Percentiles rank a stretch among this genome's conserved stretches.
phyloP scores from a whole-genome alignment of 1,284 basidiomycete genomes.

The Bondarzewia mesenterica region DNA sequence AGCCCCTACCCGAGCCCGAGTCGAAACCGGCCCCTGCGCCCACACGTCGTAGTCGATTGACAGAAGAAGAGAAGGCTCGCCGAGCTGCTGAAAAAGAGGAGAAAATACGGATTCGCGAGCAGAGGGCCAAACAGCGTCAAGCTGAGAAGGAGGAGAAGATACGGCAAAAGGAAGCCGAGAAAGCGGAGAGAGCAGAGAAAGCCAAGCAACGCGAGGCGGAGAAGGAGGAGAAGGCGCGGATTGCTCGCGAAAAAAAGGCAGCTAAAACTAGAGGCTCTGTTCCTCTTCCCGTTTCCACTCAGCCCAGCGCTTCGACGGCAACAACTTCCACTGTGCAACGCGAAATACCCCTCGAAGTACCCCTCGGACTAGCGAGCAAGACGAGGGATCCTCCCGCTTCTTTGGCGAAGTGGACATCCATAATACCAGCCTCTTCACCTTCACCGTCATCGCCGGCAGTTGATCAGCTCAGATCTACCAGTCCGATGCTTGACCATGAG shows the following conservation, averaged over 20 bases:
- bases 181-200: not conserved
- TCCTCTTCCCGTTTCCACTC: not conserved
- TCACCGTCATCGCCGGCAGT: conserved; percentile 16
- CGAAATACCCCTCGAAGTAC: not conserved
- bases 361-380: no score
- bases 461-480: conserved; percentile 33
- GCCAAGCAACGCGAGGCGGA: conserved; percentile 6
- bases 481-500: conserved; percentile 15
- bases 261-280: not conserved
- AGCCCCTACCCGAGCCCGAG: not conserved
- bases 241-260: not conserved
- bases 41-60: conserved; percentile 19
- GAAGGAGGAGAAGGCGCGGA: not conserved
- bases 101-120: conserved; percentile 11
- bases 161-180: conserved; percentile 5
- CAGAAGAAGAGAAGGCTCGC: conserved; percentile 21
- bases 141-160: conserved; percentile 13
- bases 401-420: conserved; percentile 17
- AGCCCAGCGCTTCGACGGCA: not conserved
- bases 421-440: conserved; percentile 4
- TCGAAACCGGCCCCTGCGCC: conserved; percentile 4
- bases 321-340: not conserved
- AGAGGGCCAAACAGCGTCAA: no score
- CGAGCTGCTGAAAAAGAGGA: conserved; percentile 20
- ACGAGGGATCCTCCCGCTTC: no score